These are phyloP conservation scores for Citrullus colocynthis DNA, from an alignment of 306 rosid genomes.

Conservation along the genomic window DNA sequence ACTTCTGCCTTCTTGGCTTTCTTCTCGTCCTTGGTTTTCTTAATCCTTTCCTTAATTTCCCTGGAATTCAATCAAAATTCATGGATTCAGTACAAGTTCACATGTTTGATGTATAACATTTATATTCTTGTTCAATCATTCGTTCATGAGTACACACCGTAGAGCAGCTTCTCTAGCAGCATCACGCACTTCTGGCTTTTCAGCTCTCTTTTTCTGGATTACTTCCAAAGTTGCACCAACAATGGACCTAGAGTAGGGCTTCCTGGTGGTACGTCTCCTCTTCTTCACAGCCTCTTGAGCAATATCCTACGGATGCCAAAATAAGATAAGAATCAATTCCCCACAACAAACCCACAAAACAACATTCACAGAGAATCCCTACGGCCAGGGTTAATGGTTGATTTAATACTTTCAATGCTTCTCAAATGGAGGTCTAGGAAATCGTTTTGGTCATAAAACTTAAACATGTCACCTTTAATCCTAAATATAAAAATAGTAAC, in stretches of 20 bases:
- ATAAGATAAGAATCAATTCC: background rate
- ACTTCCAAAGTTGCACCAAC: constrained; percentile 37
- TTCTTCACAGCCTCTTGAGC: constrained; percentile 73
- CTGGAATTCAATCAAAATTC: constrained; percentile 19
- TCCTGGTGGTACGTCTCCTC: constrained; percentile 57
- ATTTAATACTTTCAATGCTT: background rate
- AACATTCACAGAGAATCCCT: background rate
- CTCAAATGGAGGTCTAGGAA: background rate
- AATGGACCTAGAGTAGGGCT: constrained; percentile 48
- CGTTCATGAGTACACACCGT: constrained; percentile 19
- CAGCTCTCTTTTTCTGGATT: constrained; percentile 55
- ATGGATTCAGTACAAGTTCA: background rate
- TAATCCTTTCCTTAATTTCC: constrained; percentile 79
- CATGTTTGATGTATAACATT: background rate
- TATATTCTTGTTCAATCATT: background rate
- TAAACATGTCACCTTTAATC: background rate
- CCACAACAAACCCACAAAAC: background rate
- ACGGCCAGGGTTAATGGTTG: background rate
- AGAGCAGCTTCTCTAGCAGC: constrained; percentile 81
- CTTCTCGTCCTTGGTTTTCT: constrained; percentile 83
- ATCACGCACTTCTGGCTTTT: constrained; percentile 67
- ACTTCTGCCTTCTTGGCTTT: constrained; percentile 85
- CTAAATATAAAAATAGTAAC: background rate
- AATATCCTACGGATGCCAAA: constrained; percentile 25
- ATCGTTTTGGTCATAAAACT: background rate